Conservation (phyloP, 805 yeast genomes). For the Teunomyces tritomae region DNA sequence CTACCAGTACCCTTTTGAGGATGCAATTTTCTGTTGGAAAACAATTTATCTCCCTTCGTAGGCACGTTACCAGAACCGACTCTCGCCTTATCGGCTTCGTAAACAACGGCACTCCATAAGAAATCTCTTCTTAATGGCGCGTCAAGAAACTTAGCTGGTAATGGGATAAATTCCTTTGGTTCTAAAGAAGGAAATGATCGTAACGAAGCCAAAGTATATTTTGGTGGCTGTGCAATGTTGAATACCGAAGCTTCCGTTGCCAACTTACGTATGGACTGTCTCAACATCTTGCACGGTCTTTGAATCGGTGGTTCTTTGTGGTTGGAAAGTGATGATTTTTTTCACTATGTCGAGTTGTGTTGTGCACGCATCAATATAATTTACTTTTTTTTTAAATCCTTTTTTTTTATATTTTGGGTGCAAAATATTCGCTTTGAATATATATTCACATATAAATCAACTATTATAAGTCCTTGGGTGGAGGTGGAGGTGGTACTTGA, state of each 20-base stretch:
- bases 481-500: neutral
- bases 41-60: slow-evolving; percentile 83
- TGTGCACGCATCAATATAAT: neutral
- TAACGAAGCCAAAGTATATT: slow-evolving; percentile 71
- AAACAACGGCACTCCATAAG: slow-evolving; percentile 91
- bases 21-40: slow-evolving; percentile 73
- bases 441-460: neutral
- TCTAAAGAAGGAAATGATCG: slow-evolving; percentile 88
- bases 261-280: slow-evolving; percentile 26
- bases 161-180: slow-evolving; percentile 75
- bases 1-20: slow-evolving; percentile 94
- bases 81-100: slow-evolving; percentile 84
- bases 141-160: slow-evolving; percentile 67
- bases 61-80: slow-evolving; percentile 88
- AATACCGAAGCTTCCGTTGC: slow-evolving; percentile 27
- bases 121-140: slow-evolving; percentile 85
- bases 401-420: neutral
- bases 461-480: neutral
- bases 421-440: neutral
- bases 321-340: neutral
- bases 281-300: slow-evolving; percentile 18
- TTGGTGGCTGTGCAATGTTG: slow-evolving; percentile 49
- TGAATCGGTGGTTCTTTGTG: neutral
- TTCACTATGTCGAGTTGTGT: neutral
- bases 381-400: too few relatives aligned